phyloP scores from a whole-genome alignment of 257 asterid genomes.

The Forsythia viridissima region DNA sequence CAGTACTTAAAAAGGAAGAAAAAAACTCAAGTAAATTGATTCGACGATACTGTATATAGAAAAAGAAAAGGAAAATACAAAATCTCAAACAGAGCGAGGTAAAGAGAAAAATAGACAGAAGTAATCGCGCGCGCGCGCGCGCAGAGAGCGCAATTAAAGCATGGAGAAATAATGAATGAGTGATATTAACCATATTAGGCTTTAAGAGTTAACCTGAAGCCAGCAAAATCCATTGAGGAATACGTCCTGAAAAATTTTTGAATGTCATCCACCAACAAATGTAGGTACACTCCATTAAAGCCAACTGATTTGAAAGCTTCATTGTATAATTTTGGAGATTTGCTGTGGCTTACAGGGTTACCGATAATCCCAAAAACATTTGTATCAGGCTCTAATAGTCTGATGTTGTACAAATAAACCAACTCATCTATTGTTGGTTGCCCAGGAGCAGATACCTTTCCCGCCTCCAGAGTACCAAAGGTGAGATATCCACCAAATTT shows the following conservation, averaged over 20 bases:
- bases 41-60: background rate
- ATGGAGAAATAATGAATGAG: background rate
- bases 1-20: slow-evolving; percentile 2
- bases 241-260: slow-evolving; percentile 66
- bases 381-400: slow-evolving; percentile 79
- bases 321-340: slow-evolving; percentile 84
- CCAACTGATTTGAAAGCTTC: slow-evolving; percentile 74
- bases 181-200: background rate
- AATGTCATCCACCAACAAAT: slow-evolving; percentile 82
- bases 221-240: slow-evolving; percentile 77
- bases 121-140: background rate
- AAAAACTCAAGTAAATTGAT: background rate
- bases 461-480: slow-evolving; percentile 79
- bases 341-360: slow-evolving; percentile 96
- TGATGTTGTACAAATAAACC: slow-evolving; percentile 74
- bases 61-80: background rate
- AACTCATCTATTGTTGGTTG: slow-evolving; percentile 90
- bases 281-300: slow-evolving; percentile 72
- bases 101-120: background rate
- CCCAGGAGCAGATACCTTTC: slow-evolving; percentile 96
- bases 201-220: slow-evolving; percentile 73
- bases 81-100: background rate
- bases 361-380: slow-evolving; percentile 86
- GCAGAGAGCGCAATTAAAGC: background rate
- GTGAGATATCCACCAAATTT: slow-evolving; percentile 98